Evolutionary conservation across 495 filamentous ascomycete genomes (phyloP).

Genomic region (Neurospora discreta): DNA sequence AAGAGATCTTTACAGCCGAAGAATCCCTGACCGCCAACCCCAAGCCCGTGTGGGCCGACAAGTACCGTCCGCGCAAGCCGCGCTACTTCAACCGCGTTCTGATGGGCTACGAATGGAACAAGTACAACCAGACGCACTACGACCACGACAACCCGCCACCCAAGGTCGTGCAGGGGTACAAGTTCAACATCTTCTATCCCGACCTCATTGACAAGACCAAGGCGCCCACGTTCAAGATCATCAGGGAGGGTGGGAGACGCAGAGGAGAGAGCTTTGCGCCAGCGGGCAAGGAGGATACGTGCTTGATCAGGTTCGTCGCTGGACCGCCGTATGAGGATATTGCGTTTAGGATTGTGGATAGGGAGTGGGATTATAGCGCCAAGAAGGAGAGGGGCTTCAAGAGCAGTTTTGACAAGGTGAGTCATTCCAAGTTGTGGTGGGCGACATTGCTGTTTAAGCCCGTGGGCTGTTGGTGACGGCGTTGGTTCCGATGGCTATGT

Average conservation of each 20-base stretch:
- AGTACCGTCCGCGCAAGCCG: slow-evolving; percentile 87
- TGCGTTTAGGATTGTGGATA: slow-evolving; percentile 95
- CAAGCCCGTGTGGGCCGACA: slow-evolving; percentile 74
- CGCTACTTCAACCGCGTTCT: slow-evolving; percentile 96
- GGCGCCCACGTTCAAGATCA: slow-evolving; percentile 89
- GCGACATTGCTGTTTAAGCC: not conserved
- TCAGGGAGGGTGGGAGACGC: slow-evolving; percentile 80
- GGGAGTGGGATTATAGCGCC: slow-evolving; percentile 97
- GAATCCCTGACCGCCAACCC: slow-evolving; percentile 57
- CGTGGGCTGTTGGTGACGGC: not conserved
- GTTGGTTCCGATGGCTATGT: slow-evolving; percentile 1
- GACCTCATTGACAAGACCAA: slow-evolving; percentile 95
- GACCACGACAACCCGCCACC: slow-evolving; percentile 97
- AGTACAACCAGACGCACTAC: slow-evolving; percentile 99
- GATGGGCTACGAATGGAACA: slow-evolving; percentile 99
- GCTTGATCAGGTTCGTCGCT: slow-evolving; percentile 89
- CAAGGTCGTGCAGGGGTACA: slow-evolving; percentile 97
- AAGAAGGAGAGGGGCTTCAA: slow-evolving; percentile 91
- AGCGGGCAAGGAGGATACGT: slow-evolving; percentile 96
- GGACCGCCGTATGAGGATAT: slow-evolving; percentile 96
- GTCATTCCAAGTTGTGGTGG: slow-evolving; percentile 15
- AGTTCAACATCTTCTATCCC: slow-evolving; percentile 99
- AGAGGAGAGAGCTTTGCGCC: slow-evolving; percentile 86
- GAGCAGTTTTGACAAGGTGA: slow-evolving; percentile 95
- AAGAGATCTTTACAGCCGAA: slow-evolving; percentile 92